Evolutionary conservation across 1,139 yeast genomes (phyloP).

Genomic region (Scheffersomyces illinoinensis): DNA sequence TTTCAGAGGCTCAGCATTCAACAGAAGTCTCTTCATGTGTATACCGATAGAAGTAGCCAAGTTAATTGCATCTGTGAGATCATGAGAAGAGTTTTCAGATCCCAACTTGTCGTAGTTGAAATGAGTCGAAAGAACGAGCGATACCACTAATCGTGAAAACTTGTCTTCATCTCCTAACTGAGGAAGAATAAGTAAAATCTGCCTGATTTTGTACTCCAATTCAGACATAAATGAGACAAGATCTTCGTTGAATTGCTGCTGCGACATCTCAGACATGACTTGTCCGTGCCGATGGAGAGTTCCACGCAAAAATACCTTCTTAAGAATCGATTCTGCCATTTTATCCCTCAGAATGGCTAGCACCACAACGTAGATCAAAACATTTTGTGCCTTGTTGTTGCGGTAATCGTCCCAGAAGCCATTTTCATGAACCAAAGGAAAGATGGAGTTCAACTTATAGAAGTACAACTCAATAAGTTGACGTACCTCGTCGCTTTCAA

Average conservation of each 20-base stretch:
- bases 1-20: constrained; percentile 13
- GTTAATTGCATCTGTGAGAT: constrained; percentile 32
- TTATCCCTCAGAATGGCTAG: constrained; percentile 29
- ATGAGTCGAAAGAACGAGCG: constrained; percentile 30
- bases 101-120: constrained; percentile 33
- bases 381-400: constrained; percentile 20
- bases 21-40: constrained; percentile 29
- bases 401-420: constrained; percentile 31
- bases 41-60: constrained; percentile 32
- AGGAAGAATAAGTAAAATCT: constrained; percentile 30
- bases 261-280: constrained; percentile 2
- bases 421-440: constrained; percentile 32
- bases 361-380: constrained; percentile 30
- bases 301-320: constrained; percentile 17
- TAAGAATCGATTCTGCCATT: constrained; percentile 28
- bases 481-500: constrained; percentile 22
- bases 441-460: constrained; percentile 32
- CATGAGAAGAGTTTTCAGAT: constrained; percentile 38
- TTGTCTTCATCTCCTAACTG: constrained; percentile 42
- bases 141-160: constrained; percentile 28
- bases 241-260: constrained; percentile 11
- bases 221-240: constrained; percentile 22
- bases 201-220: constrained; percentile 39
- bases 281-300: not conserved
- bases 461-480: constrained; percentile 31